Conservation (phyloP, 2,329 filamentous ascomycete species). For the Hypoxylon sp. region DNA sequence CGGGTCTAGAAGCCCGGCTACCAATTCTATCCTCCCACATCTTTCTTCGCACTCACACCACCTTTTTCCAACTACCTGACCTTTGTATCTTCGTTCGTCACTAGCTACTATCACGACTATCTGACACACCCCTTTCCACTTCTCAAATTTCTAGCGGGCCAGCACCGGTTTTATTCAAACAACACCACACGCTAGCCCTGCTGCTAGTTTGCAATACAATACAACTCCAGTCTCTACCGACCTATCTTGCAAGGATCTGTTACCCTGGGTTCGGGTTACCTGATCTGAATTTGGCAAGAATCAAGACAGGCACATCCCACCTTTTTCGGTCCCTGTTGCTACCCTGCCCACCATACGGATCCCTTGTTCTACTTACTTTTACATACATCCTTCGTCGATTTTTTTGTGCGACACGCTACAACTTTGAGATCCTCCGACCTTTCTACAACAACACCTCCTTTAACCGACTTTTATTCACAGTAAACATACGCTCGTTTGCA, state of each 20-base stretch:
- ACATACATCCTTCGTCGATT: conserved; percentile 40
- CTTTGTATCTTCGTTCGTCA: conserved; percentile 3
- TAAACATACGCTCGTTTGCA: conserved; percentile 42
- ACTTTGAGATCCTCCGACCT: conserved; percentile 35
- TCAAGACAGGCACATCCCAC: conserved; percentile 44
- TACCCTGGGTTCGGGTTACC: conserved; percentile 46
- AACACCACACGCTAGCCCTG: conserved; percentile 22
- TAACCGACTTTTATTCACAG: conserved; percentile 20
- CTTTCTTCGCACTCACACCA: conserved; percentile 35
- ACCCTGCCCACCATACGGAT: conserved; percentile 34
- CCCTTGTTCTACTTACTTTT: conserved; percentile 36
- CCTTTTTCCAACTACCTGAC: conserved; percentile 24
- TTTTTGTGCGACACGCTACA: conserved; percentile 41
- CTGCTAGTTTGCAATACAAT: conserved; percentile 31
- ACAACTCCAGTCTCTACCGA: conserved; percentile 40
- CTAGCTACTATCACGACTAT: conserved; percentile 19
- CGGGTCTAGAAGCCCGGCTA: conserved; percentile 44
- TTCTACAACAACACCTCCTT: conserved; percentile 43
- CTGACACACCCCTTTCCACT: background rate
- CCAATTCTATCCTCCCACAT: conserved; percentile 34
- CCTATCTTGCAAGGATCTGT: conserved; percentile 40
- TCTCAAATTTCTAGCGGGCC: conserved; percentile 13
- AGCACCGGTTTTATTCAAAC: conserved; percentile 29
- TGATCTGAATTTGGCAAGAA: conserved; percentile 44
- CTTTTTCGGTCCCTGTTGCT: conserved; percentile 38